A percentile compares a stretch with the other conserved stretches of the same genome.
Evolutionary conservation across 2,329 filamentous ascomycete species (phyloP).

Genomic region (Trichocomaceae sp.): DNA sequence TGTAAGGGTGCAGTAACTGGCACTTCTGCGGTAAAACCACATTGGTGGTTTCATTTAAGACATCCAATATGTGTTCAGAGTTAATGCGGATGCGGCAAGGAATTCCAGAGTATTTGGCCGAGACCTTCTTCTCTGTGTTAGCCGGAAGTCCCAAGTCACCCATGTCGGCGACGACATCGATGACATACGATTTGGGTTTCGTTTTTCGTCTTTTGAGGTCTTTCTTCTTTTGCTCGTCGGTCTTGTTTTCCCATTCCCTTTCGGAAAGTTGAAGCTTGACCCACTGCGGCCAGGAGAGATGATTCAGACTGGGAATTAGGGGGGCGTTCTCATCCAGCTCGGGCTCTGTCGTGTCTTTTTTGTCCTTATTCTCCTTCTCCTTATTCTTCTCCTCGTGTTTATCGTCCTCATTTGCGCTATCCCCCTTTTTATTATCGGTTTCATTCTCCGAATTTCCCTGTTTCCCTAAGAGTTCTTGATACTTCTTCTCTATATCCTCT

Average conservation of each 20-base stretch:
- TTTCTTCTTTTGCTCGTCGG: constrained; percentile 1
- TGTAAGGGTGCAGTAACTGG: neutral
- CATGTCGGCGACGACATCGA: neutral
- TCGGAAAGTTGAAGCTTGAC: neutral
- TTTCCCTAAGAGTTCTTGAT: neutral
- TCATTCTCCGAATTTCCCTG: neutral
- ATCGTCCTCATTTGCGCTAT: neutral
- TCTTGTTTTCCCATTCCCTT: neutral
- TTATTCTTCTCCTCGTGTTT: neutral
- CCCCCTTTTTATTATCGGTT: neutral
- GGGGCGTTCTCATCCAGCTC: neutral
- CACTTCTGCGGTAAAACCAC: neutral
- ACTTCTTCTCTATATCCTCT: neutral
- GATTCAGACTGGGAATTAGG: neutral
- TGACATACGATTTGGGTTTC: neutral
- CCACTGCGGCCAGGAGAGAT: neutral
- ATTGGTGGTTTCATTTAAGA: neutral
- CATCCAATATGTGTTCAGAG: neutral
- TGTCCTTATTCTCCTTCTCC: neutral
- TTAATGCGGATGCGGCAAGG: neutral
- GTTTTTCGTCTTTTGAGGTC: neutral
- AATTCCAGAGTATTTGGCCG: neutral
- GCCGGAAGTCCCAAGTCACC: neutral
- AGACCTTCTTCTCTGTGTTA: neutral
- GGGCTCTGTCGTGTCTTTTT: neutral